phyloP scores from a whole-genome alignment of 2,329 filamentous ascomycete genomes.

The Epicoccum nigrum region DNA sequence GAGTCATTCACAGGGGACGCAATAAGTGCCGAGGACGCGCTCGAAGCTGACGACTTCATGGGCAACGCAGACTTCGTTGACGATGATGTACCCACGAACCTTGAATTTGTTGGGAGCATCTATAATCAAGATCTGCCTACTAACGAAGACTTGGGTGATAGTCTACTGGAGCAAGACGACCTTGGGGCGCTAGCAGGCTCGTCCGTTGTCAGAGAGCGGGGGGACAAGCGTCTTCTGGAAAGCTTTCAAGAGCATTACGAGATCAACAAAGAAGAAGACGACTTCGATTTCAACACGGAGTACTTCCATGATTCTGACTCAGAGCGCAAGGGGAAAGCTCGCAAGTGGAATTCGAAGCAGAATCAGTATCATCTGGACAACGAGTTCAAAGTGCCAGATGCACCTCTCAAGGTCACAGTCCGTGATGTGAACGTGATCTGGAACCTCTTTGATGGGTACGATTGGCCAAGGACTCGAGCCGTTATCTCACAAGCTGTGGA shows the following conservation, averaged over 20 bases:
- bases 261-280: slow-evolving; percentile 62
- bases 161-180: slow-evolving; percentile 50
- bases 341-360: slow-evolving; percentile 78
- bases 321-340: slow-evolving; percentile 68
- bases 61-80: slow-evolving; percentile 47
- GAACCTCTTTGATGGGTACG: slow-evolving; percentile 97
- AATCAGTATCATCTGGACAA: slow-evolving; percentile 76
- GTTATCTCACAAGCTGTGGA: slow-evolving; percentile 87
- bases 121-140: slow-evolving; percentile 54
- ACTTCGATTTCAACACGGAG: slow-evolving; percentile 76
- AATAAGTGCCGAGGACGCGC: slow-evolving; percentile 67
- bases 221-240: slow-evolving; percentile 50
- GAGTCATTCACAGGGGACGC: slow-evolving; percentile 89
- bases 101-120: slow-evolving; percentile 62
- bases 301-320: slow-evolving; percentile 71
- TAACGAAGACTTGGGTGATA: slow-evolving; percentile 51
- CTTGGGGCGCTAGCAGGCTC: slow-evolving; percentile 45
- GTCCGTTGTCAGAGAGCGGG: slow-evolving; percentile 39
- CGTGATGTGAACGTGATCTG: slow-evolving; percentile 93
- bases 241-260: slow-evolving; percentile 62
- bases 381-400: slow-evolving; percentile 64
- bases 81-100: slow-evolving; percentile 50
- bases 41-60: slow-evolving; percentile 54
- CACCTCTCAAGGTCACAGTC: slow-evolving; percentile 77
- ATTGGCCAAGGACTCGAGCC: slow-evolving; percentile 88